A percentile compares a stretch with the other conserved stretches of the same genome.
Conservation (phyloP, 192 early-diverging fungal species). For the Dissophora ornata region DNA sequence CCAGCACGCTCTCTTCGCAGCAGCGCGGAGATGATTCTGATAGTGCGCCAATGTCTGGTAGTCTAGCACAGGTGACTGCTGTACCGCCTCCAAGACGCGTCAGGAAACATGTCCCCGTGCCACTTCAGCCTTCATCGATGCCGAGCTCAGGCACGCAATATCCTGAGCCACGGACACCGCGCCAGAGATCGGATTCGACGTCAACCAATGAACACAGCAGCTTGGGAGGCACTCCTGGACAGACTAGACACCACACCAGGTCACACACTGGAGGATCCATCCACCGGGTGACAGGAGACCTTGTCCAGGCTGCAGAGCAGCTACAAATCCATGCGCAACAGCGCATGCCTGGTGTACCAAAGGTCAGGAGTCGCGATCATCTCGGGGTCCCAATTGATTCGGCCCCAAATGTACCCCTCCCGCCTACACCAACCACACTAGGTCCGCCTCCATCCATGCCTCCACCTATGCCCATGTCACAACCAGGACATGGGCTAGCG, state of each 20-base stretch:
- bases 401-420: slow-evolving; percentile 35
- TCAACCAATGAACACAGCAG: slow-evolving; percentile 26
- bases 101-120: slow-evolving; percentile 40
- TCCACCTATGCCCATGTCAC: slow-evolving; percentile 19
- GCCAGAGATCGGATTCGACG: slow-evolving; percentile 46
- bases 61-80: too few relatives aligned
- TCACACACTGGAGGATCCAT: slow-evolving; percentile 47
- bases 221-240: slow-evolving; percentile 10
- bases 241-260: slow-evolving; percentile 31
- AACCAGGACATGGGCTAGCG: slow-evolving; percentile 18
- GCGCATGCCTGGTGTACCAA: slow-evolving; percentile 23
- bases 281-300: slow-evolving; percentile 27
- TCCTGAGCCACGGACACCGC: slow-evolving; percentile 33
- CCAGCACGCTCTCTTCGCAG: slow-evolving; percentile 17
- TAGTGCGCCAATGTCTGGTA: slow-evolving; percentile 1
- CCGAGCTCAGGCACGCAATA: neutral
- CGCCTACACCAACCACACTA: slow-evolving; percentile 31
- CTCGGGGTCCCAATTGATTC: slow-evolving; percentile 36
- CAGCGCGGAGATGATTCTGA: slow-evolving; percentile 26
- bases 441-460: slow-evolving; percentile 29
- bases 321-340: slow-evolving; percentile 39
- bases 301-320: slow-evolving; percentile 26
- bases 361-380: slow-evolving; percentile 45
- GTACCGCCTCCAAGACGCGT: slow-evolving; percentile 29
- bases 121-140: slow-evolving; percentile 19